Percentiles rank a stretch among this genome's conserved stretches.
Evolutionary conservation across 352 stramenopile genomes (phyloP).

Genomic region (Phytophthora chlamydospora): DNA sequence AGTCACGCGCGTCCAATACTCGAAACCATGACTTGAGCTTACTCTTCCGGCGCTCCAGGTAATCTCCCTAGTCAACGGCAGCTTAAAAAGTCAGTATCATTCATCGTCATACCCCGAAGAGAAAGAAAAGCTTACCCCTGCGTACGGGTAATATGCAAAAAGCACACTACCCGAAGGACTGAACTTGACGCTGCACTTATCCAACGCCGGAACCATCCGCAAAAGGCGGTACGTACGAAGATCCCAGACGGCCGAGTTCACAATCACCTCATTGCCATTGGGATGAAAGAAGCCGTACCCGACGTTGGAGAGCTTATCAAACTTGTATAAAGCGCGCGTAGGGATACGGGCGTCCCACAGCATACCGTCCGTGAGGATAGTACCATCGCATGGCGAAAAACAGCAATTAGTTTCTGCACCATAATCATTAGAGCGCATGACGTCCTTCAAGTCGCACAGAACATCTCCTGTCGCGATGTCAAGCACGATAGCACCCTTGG

Average conservation of each 20-base stretch:
- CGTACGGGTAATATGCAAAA: conserved; percentile 85
- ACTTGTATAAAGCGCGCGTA: conserved; percentile 83
- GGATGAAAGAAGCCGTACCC: conserved; percentile 88
- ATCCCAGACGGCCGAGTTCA: conserved; percentile 92
- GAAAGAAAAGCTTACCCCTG: conserved; percentile 43
- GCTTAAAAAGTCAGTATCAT: conserved; percentile 15
- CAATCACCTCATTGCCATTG: conserved; percentile 88
- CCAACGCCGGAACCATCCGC: conserved; percentile 86
- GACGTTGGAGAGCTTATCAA: conserved; percentile 89
- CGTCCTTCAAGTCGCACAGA: conserved; percentile 67
- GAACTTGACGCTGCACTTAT: conserved; percentile 85
- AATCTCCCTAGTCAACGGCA: conserved; percentile 48
- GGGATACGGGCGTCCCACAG: conserved; percentile 80
- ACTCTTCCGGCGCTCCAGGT: conserved; percentile 55
- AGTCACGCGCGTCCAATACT: conserved; percentile 82
- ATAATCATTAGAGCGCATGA: conserved; percentile 76
- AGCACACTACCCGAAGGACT: conserved; percentile 70
- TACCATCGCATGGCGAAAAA: conserved; percentile 74
- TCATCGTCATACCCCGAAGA: not conserved
- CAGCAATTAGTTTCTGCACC: conserved; percentile 80
- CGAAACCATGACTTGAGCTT: conserved; percentile 88
- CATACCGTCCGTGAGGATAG: conserved; percentile 82
- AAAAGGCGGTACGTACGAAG: conserved; percentile 85
- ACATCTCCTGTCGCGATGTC: conserved; percentile 73
- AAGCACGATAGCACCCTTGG: conserved; percentile 64